Base-by-base conservation (phyloP, 176 grass and related monocot species). In the Rhynchospora pubera region DNA sequence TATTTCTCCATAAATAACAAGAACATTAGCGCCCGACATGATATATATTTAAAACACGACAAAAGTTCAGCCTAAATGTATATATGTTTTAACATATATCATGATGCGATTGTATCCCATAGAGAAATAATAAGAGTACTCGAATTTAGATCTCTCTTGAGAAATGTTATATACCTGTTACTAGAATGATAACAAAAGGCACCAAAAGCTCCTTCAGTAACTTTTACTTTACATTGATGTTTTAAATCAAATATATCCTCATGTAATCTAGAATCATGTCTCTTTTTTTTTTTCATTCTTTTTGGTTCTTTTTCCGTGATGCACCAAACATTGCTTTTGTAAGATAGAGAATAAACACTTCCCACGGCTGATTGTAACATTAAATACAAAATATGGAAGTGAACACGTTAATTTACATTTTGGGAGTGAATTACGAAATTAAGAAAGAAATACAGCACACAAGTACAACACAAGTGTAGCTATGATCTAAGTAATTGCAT, bases 391-490 rank as follows among this genome's bases (percentile, higher is more conserved):
- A 23, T 43, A 51, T 65, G 14, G 45, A 66, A 50, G 60, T 82
- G 18, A 6, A 53, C 19, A n/a, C 52, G 70, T 62, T 66, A 23
- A 50, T 65, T 82, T 82, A 64, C 79, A 82, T 67, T 67, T 82
- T 43, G 62, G 18, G 79, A 30, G 55, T 6, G 15, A 63, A 80
- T 47, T 12, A 45, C 11, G 42, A 63, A 10, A 61, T 65, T 18
- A 30, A 34, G 8, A 82, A 44, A 62, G 60, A 81, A 55, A 65
- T 65, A 65, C 24, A 81, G n/a, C n/a, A 4, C n/a, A 79, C 52
- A 79, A 53, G 34, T 58, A 53, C 26, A 42, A 79, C 76, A 79
- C 18, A 18, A 12, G 53, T 82, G 62, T 66, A 82, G 79, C 45
- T 65, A 82, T 44, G 1, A 82, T 82, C 59, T 82, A 50, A 65